These are phyloP conservation scores for Verticillium longisporum DNA, from an alignment of 2,329 filamentous ascomycete species.

Conservation along the genomic window DNA sequence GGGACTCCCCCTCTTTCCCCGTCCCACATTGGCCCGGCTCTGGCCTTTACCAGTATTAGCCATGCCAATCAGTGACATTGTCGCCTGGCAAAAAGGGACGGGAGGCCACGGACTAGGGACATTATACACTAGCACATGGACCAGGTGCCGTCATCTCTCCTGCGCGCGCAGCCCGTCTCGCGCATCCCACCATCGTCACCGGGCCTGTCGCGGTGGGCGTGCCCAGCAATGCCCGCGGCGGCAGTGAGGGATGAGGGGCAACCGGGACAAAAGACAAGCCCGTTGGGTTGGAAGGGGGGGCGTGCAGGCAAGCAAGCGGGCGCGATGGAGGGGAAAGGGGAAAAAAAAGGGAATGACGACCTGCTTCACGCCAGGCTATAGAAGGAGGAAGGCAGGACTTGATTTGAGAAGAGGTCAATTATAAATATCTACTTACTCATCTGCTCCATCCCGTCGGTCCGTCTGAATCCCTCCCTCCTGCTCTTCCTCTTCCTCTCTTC, in stretches of 20 bases:
- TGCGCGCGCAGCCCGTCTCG: neutral
- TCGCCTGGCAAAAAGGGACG: neutral
- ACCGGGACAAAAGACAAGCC: neutral
- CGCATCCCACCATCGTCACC: neutral
- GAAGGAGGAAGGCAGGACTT: neutral
- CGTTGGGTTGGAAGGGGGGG: neutral
- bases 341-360: neutral
- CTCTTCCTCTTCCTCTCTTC: neutral
- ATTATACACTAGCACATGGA: neutral
- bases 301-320: neutral
- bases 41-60: neutral
- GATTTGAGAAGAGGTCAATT: neutral
- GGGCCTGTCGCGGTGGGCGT: neutral
- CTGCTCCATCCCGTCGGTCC: neutral
- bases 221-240: neutral
- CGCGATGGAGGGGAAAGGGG: neutral
- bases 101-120: neutral
- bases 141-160: neutral
- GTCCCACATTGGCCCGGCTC: neutral
- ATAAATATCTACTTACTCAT: constrained; percentile 2
- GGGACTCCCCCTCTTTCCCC: constrained; percentile 1
- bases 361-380: neutral
- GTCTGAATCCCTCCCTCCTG: neutral
- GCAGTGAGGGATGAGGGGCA: neutral
- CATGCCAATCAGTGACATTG: constrained; percentile 5